These are phyloP conservation scores for Porogramme epimiltina DNA, from an alignment of 1,284 basidiomycete genomes.

Conservation along the genomic window DNA sequence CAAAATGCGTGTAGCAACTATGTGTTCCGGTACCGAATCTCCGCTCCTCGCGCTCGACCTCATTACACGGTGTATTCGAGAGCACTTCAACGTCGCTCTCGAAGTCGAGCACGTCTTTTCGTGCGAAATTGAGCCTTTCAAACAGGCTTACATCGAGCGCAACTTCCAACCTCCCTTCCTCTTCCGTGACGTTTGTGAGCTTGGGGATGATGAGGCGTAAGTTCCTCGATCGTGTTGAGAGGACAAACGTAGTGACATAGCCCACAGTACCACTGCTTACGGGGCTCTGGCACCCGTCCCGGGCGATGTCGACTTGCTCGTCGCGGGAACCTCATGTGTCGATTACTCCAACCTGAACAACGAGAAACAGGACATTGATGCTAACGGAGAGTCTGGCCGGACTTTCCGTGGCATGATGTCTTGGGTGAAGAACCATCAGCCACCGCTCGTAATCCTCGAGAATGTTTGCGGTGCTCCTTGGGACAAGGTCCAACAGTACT, in stretches of 20 bases:
- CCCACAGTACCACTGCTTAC: slow-evolving; percentile 82
- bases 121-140: slow-evolving; percentile 97
- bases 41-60: slow-evolving; percentile 89
- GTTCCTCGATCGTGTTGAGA: slow-evolving; percentile 27
- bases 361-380: slow-evolving; percentile 87
- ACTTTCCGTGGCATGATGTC: slow-evolving; percentile 92
- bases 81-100: slow-evolving; percentile 68
- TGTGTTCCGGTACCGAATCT: slow-evolving; percentile 97
- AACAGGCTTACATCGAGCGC: slow-evolving; percentile 96
- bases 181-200: slow-evolving; percentile 93
- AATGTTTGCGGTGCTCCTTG: slow-evolving; percentile 95
- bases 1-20: slow-evolving; percentile 91
- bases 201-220: slow-evolving; percentile 78
- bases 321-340: slow-evolving; percentile 95
- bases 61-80: slow-evolving; percentile 74
- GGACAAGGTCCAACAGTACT: slow-evolving; percentile 75
- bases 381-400: slow-evolving; percentile 86
- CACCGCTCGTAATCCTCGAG: slow-evolving; percentile 90
- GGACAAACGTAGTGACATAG: slow-evolving; percentile 9
- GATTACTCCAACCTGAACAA: slow-evolving; percentile 97
- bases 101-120: slow-evolving; percentile 93
- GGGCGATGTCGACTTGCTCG: slow-evolving; percentile 86
- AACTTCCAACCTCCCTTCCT: slow-evolving; percentile 92
- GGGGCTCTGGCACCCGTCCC: slow-evolving; percentile 86
- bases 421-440: slow-evolving; percentile 87